Evolutionary conservation across 306 rosid species (phyloP), one percentile per base, ranked within the genome.

Genomic region (Senna siamea): DNA sequence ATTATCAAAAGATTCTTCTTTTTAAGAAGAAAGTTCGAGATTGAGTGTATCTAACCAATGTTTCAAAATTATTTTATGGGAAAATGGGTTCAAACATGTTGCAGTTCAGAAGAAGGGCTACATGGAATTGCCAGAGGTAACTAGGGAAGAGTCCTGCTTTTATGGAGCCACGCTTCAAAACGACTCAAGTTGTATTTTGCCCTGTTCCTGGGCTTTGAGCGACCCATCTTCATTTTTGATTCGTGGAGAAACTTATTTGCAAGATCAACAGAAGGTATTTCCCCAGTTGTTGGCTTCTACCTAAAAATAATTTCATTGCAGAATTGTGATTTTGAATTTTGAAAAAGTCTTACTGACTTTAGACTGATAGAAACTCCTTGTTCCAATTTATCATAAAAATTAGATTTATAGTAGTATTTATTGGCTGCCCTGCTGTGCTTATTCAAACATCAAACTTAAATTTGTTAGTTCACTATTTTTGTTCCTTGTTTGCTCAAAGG

Each of bases 211-310:
- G 93, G 84, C 96, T 53, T 64, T 81, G 71, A 79, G 89, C 61
- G 98, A 93, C 75, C 89, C 98, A 66, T 90, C 98, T 66, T 86
- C 86, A 32, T 93, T 89, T 86, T 72, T 90, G 76, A 81, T 93
- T 60, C 90, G 98, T 7, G 98, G 97, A 19, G 81, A 79, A 86
- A 84, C 50, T 72, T 93, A 87, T 78, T 83, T 89, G 40, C 83
- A 32, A 66, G 97, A 89, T 65, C 71, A 79, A 48, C 85, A 75
- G 6, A 93, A 93, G 96, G 98, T 90, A 80, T 57, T 69, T 23
- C 65, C 56, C 48, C 37, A 70, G 35, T 53, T 62, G 54, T 72
- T 38, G 9, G 18, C 9, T 30, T 18, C 5, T 11, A 14, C 13
- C 59, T 35, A 57, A 52, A 13, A 59, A 8, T 20, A 44, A 60